phyloP scores from a whole-genome alignment of 495 filamentous ascomycete species.

The Trichoderma virens region DNA sequence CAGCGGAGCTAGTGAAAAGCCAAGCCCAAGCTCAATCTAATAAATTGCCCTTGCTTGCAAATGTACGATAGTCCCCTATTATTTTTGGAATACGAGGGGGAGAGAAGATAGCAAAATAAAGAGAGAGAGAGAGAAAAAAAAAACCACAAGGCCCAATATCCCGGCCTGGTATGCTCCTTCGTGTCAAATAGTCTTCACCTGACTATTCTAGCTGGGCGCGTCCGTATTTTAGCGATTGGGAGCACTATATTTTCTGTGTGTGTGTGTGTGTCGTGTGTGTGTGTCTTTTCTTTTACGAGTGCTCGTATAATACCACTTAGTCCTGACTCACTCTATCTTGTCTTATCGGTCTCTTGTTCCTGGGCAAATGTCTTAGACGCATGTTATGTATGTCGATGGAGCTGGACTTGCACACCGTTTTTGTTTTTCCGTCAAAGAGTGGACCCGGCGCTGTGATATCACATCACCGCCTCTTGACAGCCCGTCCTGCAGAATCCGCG shows the following conservation, averaged over 20 bases:
- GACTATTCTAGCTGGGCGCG: not conserved
- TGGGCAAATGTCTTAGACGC: too few species aligned
- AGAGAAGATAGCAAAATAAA: too few species aligned
- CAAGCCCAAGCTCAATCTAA: not conserved
- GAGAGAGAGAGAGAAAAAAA: too few species aligned
- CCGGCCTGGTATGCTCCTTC: not conserved
- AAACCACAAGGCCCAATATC: too few species aligned
- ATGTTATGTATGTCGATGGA: not conserved
- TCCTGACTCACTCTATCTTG: too few species aligned
- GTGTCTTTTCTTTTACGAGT: too few species aligned
- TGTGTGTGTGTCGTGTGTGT: not conserved
- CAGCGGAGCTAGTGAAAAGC: not conserved
- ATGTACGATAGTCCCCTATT: not conserved
- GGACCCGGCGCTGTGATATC: not conserved
- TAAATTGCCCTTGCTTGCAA: not conserved
- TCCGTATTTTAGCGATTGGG: not conserved
- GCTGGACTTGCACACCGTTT: not conserved
- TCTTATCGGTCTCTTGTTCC: too few species aligned
- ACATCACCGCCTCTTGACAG: conserved; percentile 5
- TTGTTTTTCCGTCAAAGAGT: not conserved
- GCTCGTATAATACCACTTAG: too few species aligned
- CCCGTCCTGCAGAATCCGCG: not conserved
- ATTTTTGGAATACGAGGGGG: not conserved
- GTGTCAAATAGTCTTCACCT: not conserved
- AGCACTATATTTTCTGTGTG: too few species aligned